Evolutionary conservation across 352 stramenopile species (phyloP), one percentile per base, ranked within the genome.

Genomic region (Globisporangium parvum): DNA sequence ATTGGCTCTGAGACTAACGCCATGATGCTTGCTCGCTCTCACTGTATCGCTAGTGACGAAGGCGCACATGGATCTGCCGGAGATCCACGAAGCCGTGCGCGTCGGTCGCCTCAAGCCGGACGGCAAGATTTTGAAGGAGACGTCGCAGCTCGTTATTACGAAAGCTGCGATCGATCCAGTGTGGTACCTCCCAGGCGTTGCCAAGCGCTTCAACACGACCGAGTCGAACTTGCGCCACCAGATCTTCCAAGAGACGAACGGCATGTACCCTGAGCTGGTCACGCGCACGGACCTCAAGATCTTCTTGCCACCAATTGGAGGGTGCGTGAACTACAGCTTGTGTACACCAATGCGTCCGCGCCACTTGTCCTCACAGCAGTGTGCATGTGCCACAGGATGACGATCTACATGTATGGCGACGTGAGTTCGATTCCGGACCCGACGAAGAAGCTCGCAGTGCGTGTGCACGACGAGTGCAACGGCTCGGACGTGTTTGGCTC

Each of bases 401-500:
- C 81, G 40, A 98, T 99, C 74, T 99, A 99, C 82, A 99, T 99
- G 51, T 99, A 98, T 75, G 97, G 97, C 55, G 96, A 98, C 61
- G 87, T 97, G 21, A 88, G 95, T 46, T 95, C 91, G 28, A 98
- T 99, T 55, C 85, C 96, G 28, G 96, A 99, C 60, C 96, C 98
- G 60, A 95, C 94, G 53, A 98, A 99, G 74, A 93, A 97, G 62
- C 67, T 99, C 10, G 98, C 97, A 0, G 93, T 98, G 18, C 88
- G 97, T 57, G 97, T 99, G 15, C 97, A 99, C 71, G 97, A 99
- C 65, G 97, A 99, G 71, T 99, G 97, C 77, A 99, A 99, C 67
- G 96, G 96, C 35, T 98, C 86, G 50, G 96, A 99, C 64, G 96
- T 99, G 14, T 99, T 99, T 75, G 96, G 96, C 24, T 97, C 85